Conservation (phyloP, 139 green algal genomes). For the Nannochloris sp. region DNA sequence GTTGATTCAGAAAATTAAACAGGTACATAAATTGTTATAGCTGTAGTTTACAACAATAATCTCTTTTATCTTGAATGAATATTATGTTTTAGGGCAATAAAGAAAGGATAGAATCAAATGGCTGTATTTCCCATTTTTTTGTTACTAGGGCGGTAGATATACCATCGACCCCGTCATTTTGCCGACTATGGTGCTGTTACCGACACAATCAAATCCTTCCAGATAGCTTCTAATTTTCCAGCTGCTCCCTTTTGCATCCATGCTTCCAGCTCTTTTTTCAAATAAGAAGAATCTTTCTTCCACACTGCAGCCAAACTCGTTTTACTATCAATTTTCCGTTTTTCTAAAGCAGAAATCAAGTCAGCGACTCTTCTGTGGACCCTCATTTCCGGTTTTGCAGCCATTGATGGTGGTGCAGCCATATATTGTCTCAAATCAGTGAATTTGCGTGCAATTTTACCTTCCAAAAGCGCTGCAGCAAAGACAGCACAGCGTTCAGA, state of each 20-base stretch:
- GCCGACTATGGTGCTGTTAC: no score
- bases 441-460: constrained; percentile 46
- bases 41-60: neutral
- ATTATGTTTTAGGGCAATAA: no score
- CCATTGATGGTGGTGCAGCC: constrained; percentile 34
- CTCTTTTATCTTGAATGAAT: no score
- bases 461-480: constrained; percentile 74
- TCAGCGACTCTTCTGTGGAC: constrained; percentile 48
- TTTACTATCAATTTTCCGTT: constrained; percentile 28
- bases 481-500: constrained; percentile 52
- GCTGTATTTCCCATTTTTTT: no score
- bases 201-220: constrained; percentile 37
- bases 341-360: constrained; percentile 43
- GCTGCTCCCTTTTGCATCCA: constrained; percentile 44
- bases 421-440: constrained; percentile 28
- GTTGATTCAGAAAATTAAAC: neutral
- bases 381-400: constrained; percentile 38
- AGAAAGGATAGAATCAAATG: no score
- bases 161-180: no score
- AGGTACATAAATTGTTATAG: neutral
- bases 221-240: constrained; percentile 35
- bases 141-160: no score
- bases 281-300: constrained; percentile 23
- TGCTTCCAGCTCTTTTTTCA: constrained; percentile 46
- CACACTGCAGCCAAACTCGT: constrained; percentile 34